phyloP scores from a whole-genome alignment of 1,139 yeast species.

The Suhomyces chickasaworum region DNA sequence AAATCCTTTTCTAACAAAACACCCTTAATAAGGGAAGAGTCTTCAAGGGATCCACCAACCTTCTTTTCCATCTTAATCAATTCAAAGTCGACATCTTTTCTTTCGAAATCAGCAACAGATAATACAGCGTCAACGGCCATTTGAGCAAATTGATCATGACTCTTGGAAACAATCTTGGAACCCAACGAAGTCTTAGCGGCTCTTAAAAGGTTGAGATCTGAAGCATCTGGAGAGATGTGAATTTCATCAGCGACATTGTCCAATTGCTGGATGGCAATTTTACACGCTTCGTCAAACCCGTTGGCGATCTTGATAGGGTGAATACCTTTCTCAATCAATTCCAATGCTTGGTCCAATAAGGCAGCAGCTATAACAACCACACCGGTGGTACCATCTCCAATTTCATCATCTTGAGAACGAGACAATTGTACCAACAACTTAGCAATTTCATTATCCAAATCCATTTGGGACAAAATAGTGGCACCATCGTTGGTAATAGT shows the following conservation, averaged over 20 bases:
- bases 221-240: slow-evolving; percentile 48
- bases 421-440: slow-evolving; percentile 92
- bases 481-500: slow-evolving; percentile 99
- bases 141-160: slow-evolving; percentile 89
- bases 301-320: slow-evolving; percentile 97
- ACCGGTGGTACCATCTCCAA: slow-evolving; percentile 99
- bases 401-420: slow-evolving; percentile 96
- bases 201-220: slow-evolving; percentile 62
- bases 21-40: slow-evolving; percentile 82
- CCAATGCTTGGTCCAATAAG: slow-evolving; percentile 89
- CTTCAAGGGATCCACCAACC: slow-evolving; percentile 91
- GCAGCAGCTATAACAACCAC: slow-evolving; percentile 97
- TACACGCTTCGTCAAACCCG: slow-evolving; percentile 97
- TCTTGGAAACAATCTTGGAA: slow-evolving; percentile 91
- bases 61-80: slow-evolving; percentile 93
- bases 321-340: slow-evolving; percentile 92
- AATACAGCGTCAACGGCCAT: slow-evolving; percentile 98
- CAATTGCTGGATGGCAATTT: slow-evolving; percentile 77
- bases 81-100: slow-evolving; percentile 96
- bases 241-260: slow-evolving; percentile 73
- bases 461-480: slow-evolving; percentile 94
- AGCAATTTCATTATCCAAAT: slow-evolving; percentile 93
- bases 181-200: slow-evolving; percentile 97
- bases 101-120: slow-evolving; percentile 86
- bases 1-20: slow-evolving; percentile 94